Base-by-base conservation (phyloP, 176 grass and related monocot genomes). In the Phyllostachys edulis region DNA sequence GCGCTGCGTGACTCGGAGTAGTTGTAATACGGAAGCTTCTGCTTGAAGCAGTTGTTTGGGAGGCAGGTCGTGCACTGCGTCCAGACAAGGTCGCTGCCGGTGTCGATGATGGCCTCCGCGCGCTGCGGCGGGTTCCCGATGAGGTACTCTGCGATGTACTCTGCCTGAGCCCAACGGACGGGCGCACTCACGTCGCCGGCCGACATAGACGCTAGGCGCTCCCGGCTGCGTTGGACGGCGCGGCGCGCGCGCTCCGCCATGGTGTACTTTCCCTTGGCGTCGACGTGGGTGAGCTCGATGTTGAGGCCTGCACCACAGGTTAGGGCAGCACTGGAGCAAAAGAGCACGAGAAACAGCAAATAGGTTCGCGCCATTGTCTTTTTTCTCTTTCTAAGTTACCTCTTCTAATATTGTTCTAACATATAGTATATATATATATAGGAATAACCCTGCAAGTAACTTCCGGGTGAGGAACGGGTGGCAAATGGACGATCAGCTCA, bases 21-120 rank as follows among this genome's bases (percentile, higher is more conserved):
- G 56, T 79, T 79, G 45, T 71, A 86, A 56, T 71, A 52, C 15
- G 75, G 84, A 20, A 85, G 84, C 65, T 36, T 15, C 75, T 85
- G 75, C 54, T 17, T n/a, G 20, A 0, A 29, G 55, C 75, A 79
- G 2, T 0, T 7, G 10, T 6, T 47, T 0, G 18, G 63, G 83
- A 36, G 15, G 42, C 76, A 79, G 16, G 41, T 7, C 7, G n/a
- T 29, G 76, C 57, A 46, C 40, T 78, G 76, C 40, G 57, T 64
- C 59, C 76, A 63, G 11, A 64, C 0, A 23, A 63, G 24, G 24
- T 78, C 59, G 24, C 76, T 78, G 40, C 40, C 55, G 16, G 60
- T 79, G 76, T 65, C 76, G 24, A 79, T 34, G 17, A 85, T 5
- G 6, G 73, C 63, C 83, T 77, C 63, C 18, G 7, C 72, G 3